phyloP scores from a whole-genome alignment of 1,284 basidiomycete species.

The Phylloboletellus chloephorus region DNA sequence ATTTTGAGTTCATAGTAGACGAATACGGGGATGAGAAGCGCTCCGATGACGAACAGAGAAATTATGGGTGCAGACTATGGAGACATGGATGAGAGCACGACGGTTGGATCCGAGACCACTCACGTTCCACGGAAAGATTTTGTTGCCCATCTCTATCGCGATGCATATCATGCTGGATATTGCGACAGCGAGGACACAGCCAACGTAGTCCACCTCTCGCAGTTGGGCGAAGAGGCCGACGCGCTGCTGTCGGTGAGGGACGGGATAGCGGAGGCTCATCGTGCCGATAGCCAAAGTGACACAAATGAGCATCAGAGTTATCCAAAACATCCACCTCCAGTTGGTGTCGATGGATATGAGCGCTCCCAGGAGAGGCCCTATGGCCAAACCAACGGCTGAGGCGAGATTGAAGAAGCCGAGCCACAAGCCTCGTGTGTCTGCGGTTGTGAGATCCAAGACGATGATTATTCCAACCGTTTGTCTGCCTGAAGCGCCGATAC shows the following conservation, averaged over 20 bases:
- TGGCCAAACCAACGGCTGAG: constrained; percentile 28
- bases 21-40: constrained; percentile 29
- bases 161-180: constrained; percentile 34
- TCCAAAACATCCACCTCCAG: constrained; percentile 35
- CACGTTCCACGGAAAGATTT: constrained; percentile 32
- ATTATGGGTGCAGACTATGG: constrained; percentile 29
- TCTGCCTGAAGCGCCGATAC: constrained; percentile 33
- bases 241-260: constrained; percentile 30
- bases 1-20: constrained; percentile 33
- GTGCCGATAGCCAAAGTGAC: constrained; percentile 28
- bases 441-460: constrained; percentile 29
- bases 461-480: constrained; percentile 33
- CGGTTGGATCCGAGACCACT: constrained; percentile 6
- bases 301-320: constrained; percentile 31
- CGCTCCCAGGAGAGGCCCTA: constrained; percentile 30
- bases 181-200: constrained; percentile 25
- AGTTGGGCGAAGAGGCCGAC: constrained; percentile 30
- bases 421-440: constrained; percentile 32
- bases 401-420: constrained; percentile 33
- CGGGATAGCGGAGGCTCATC: constrained; percentile 29
- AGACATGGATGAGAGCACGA: constrained; percentile 9
- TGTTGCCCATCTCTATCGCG: constrained; percentile 35
- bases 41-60: constrained; percentile 26
- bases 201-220: constrained; percentile 30
- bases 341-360: constrained; percentile 26